Conservation (phyloP, 2,329 filamentous ascomycete genomes). For the Elsinoe arachidis region DNA sequence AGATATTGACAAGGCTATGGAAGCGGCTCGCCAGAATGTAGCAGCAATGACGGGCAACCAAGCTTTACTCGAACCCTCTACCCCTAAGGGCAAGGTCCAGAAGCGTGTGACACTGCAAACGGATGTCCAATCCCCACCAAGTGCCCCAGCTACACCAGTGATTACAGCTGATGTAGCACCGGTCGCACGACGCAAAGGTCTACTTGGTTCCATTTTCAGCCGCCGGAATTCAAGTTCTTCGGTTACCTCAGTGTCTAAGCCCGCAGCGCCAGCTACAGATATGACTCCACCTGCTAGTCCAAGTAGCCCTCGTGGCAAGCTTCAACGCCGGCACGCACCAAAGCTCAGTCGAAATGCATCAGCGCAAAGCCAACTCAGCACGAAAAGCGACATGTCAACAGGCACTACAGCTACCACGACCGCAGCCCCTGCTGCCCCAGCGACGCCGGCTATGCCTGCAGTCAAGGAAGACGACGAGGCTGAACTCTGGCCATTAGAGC, state of each 20-base stretch:
- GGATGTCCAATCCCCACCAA: background rate
- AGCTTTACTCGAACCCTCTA: conserved; percentile 15
- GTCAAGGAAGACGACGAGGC: conserved; percentile 11
- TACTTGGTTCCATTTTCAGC: conserved; percentile 30
- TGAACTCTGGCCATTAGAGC: conserved; percentile 27
- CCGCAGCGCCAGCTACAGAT: conserved; percentile 14
- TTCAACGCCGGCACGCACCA: conserved; percentile 40
- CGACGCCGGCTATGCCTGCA: background rate
- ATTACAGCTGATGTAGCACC: conserved; percentile 1
- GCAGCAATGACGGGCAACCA: conserved; percentile 22
- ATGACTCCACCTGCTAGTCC: conserved; percentile 19
- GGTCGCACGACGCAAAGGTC: conserved; percentile 21
- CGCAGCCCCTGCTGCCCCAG: no score
- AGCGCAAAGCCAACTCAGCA: background rate
- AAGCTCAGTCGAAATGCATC: conserved; percentile 18
- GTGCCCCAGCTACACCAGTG: background rate
- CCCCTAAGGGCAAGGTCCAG: conserved; percentile 20
- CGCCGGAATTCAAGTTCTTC: conserved; percentile 23
- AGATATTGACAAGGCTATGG: conserved; percentile 32
- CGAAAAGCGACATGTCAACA: background rate
- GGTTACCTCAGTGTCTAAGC: conserved; percentile 17
- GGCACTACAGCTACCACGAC: background rate
- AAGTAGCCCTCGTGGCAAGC: conserved; percentile 28
- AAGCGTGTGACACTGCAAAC: conserved; percentile 17
- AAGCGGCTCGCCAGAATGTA: conserved; percentile 25